Base-by-base conservation (phyloP, 495 filamentous ascomycete genomes). In the Talaromyces proteolyticus region DNA sequence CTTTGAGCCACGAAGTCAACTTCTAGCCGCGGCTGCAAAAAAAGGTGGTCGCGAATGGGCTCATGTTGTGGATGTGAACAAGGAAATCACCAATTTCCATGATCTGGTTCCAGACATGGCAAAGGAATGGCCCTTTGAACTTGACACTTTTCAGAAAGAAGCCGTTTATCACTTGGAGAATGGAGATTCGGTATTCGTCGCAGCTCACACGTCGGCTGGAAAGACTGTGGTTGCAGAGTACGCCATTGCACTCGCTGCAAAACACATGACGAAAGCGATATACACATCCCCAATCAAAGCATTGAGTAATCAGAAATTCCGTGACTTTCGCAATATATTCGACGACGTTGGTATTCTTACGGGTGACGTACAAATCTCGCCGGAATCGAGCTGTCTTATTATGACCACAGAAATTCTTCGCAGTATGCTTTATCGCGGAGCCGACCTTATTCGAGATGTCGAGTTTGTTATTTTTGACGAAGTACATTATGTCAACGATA, bases 381-480 rank as follows among this genome's bases (percentile, higher is more conserved):
- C 94, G 1, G 93, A 98, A 68, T 93, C 94, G 19, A 96, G 91
- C 64, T 98, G 93, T 66, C 73, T 98, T 36, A 98, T 98, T 62
- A 98, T 98, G 93, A 98, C 93, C 2, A 98, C 93, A 3, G 93
- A 98, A 60, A 98, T 98, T 70, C 65, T 98, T 48, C 81, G 93
- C 38, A 97, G 93, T 73, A 98, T 98, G 93, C 79, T 98, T 26
- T 98, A 98, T 63, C 81, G 93, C 50, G 93, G 93, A 41, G 93
- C 94, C 14, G 93, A 98, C 66, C 74, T 98, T 3, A 95, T 98
- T 47, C 81, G 93, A 51, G 93, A 98, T 64, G 94, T 98, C 24
- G 93, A 98, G 56, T 98, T 95, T 65, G 94, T 98, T 54, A 96
- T 98, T 49, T 98, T 98, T 57, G 93, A 98, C 59, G 93, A 98